Percentiles rank a stretch among this genome's conserved stretches.
These are phyloP conservation scores for Heritiera fomes DNA, from an alignment of 345 rosid genomes.

Conservation along the genomic window DNA sequence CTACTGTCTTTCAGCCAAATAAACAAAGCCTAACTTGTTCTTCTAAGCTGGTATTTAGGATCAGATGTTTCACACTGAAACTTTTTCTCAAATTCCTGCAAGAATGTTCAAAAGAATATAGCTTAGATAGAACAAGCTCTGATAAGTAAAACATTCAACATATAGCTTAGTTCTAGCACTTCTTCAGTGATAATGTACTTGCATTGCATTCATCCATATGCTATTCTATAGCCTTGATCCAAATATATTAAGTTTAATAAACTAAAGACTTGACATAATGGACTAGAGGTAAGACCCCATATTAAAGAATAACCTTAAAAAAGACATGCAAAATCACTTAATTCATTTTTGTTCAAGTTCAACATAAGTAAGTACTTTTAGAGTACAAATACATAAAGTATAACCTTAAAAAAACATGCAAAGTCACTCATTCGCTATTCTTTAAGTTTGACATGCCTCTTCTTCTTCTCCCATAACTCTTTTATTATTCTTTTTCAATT, in stretches of 20 bases:
- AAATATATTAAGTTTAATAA: not conserved
- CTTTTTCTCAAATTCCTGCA: constrained; percentile 50
- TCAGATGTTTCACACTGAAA: constrained; percentile 31
- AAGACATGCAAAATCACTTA: too few species aligned
- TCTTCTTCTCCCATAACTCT: too few species aligned
- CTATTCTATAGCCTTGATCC: not conserved
- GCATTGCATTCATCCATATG: not conserved
- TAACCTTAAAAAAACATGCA: too few species aligned
- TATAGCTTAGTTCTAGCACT: not conserved
- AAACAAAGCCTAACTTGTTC: constrained; percentile 38
- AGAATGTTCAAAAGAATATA: constrained; percentile 4
- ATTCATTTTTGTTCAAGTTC: too few species aligned
- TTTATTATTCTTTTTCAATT: too few species aligned
- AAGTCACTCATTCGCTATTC: too few species aligned
- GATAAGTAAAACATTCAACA: not conserved
- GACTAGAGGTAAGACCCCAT: not conserved
- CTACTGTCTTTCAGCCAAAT: not conserved
- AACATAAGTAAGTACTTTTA: too few species aligned
- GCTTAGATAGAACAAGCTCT: not conserved
- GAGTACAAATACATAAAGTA: too few species aligned
- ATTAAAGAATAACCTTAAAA: not conserved
- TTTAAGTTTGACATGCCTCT: too few species aligned
- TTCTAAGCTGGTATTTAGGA: constrained; percentile 51
- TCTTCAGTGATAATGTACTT: not conserved
- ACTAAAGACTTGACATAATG: not conserved